Evolutionary conservation across 768 basidiomycete species (phyloP).

Genomic region (Fistulinella prunicolor): DNA sequence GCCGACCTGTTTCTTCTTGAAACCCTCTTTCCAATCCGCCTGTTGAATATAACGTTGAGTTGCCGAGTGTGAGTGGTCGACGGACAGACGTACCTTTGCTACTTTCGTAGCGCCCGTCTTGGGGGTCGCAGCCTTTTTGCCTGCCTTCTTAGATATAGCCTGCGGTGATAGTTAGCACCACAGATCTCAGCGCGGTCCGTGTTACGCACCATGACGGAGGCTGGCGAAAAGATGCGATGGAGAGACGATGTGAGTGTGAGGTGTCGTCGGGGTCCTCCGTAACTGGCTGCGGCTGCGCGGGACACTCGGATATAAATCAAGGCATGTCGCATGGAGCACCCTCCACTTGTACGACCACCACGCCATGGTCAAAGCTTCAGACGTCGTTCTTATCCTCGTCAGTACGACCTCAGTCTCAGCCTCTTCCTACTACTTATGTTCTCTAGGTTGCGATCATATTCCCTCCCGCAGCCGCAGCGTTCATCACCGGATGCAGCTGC

Average conservation of each 20-base stretch:
- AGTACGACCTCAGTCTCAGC: slow-evolving; percentile 20
- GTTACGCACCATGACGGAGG: slow-evolving; percentile 23
- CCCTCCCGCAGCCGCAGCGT: slow-evolving; percentile 75
- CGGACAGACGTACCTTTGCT: slow-evolving; percentile 58
- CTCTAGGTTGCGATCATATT: slow-evolving; percentile 74
- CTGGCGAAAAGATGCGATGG: slow-evolving; percentile 3
- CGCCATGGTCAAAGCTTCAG: slow-evolving; percentile 56
- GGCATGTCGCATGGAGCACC: neutral
- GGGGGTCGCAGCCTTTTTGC: slow-evolving; percentile 70
- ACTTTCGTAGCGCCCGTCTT: slow-evolving; percentile 63
- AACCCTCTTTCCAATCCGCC: slow-evolving; percentile 99
- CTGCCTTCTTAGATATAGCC: slow-evolving; percentile 90
- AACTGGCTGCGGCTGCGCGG: slow-evolving; percentile 15
- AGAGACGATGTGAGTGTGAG: neutral
- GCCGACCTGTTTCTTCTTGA: slow-evolving; percentile 99
- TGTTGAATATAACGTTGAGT: slow-evolving; percentile 30
- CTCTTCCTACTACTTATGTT: neutral
- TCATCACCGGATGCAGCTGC: slow-evolving; percentile 80
- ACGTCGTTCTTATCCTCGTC: slow-evolving; percentile 77
- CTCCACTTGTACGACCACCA: slow-evolving; percentile 1
- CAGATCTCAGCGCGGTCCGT: neutral
- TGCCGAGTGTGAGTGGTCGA: slow-evolving; percentile 3
- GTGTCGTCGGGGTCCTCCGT: slow-evolving; percentile 20
- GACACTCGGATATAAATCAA: neutral
- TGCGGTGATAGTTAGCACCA: slow-evolving; percentile 28